Conservation (phyloP, 1,284 basidiomycete genomes). For the Boletus semigastroideus region DNA sequence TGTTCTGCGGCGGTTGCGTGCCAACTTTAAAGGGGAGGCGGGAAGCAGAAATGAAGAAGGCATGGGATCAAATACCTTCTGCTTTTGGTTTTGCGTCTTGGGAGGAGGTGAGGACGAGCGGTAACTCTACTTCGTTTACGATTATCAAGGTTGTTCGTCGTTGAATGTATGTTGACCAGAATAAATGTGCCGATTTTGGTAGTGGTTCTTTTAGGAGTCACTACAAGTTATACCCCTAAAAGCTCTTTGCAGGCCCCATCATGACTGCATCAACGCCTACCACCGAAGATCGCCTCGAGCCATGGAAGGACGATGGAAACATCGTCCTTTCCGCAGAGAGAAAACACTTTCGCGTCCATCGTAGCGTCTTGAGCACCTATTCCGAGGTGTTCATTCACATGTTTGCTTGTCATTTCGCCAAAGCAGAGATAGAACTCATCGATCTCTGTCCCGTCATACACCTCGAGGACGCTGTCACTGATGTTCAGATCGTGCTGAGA, state of each 20-base stretch:
- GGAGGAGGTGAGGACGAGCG: neutral
- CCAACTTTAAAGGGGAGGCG: neutral
- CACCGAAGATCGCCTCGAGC: neutral
- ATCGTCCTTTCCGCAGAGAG: slow-evolving; percentile 1
- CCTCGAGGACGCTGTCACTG: slow-evolving; percentile 5
- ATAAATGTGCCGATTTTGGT: too few species aligned
- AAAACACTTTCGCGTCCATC: slow-evolving; percentile 12
- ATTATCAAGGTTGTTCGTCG: neutral
- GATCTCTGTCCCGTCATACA: slow-evolving; percentile 10
- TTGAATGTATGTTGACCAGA: too few species aligned
- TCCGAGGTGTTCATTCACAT: slow-evolving; percentile 10
- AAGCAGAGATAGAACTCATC: slow-evolving; percentile 1
- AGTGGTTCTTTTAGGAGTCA: too few species aligned
- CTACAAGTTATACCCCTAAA: too few species aligned
- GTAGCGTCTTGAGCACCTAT: slow-evolving; percentile 3
- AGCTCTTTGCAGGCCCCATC: too few species aligned
- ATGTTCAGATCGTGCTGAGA: slow-evolving; percentile 14
- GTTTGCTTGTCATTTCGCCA: neutral
- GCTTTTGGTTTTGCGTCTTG: slow-evolving; percentile 8
- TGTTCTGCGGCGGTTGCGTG: slow-evolving; percentile 4
- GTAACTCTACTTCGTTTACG: neutral
- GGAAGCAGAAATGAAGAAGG: neutral
- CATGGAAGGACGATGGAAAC: slow-evolving; percentile 12
- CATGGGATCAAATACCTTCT: slow-evolving; percentile 2
- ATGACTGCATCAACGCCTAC: too few species aligned